Base-by-base conservation (phyloP, 768 basidiomycete genomes). In the Tricholoma sp. region DNA sequence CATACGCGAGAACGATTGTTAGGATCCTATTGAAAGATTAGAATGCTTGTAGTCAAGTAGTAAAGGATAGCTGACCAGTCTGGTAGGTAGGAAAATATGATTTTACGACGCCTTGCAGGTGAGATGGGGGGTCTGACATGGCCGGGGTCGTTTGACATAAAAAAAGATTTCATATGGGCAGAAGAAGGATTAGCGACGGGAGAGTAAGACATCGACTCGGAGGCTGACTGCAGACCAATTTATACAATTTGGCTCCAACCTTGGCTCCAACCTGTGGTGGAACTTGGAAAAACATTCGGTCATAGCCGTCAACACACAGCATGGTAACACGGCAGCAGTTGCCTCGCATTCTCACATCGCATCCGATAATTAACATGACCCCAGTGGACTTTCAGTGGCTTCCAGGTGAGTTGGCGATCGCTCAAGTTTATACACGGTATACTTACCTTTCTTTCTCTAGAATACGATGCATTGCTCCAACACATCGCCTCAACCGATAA, bases 1-100 rank as follows among this genome's bases (percentile, higher is more conserved):
- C 84, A 29, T 69, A 91, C 91, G 81, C 83, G 36, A 91, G 70
- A 20, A 74, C 63, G 50, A 91, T 76, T 6, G 88, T 89, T 18
- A 91, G 65, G 41, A 82, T 65, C 91, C 91, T 91, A 57, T 4
- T 24, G 39, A 15, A 41, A 29, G 32, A 34, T 49, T 42, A 44
- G 10, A 52, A 3, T 45, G 13, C 32, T 17, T 12, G 34, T 20
- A 28, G 45, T 41, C 36, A 39, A n/a, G 28, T 29, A 49, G n/a
- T 34, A 58, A 11, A 15, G 47, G 13, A 58, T 13, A 20, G 42
- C 82, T 54, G 58, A 90, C 89, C 90, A 92, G 63, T 92, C 90
- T 0, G 88, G 86, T 20, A 81, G 79, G 71, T 92, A 91, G 3
- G 86, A 86, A 39, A 74, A 63, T 18, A 89, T 57, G 9, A 89